A percentile compares a stretch with the other conserved stretches of the same genome.
Conservation (phyloP, 1,284 basidiomycete genomes). For the Puccinia brachypodii region DNA sequence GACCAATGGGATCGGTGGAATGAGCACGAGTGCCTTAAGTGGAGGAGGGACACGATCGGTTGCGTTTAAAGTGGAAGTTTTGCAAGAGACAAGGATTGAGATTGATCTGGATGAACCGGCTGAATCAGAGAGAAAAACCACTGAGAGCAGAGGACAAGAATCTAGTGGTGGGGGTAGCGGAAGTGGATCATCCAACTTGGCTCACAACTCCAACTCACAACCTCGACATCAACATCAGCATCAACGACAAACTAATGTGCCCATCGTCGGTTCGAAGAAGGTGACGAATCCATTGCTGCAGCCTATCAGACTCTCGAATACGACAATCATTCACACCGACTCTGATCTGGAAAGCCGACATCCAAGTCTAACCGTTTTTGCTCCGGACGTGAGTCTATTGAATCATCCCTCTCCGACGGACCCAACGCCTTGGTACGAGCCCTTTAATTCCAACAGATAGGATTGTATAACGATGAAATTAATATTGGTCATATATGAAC, state of each 20-base stretch:
- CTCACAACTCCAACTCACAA: neutral
- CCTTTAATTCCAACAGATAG: neutral
- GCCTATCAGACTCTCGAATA: conserved; percentile 13
- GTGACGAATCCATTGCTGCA: neutral
- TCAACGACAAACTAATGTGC: neutral
- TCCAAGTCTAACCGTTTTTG: conserved; percentile 1
- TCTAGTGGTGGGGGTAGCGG: neutral
- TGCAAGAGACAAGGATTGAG: conserved; percentile 46
- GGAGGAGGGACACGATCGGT: neutral
- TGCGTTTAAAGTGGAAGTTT: conserved; percentile 26
- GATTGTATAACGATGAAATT: neutral
- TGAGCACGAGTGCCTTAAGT: conserved; percentile 27
- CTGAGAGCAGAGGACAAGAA: neutral
- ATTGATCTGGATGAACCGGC: conserved; percentile 35
- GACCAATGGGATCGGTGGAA: conserved; percentile 6
- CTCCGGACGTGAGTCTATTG: neutral
- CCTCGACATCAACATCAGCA: neutral
- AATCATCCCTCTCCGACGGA: conserved; percentile 6
- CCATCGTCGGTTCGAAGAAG: neutral
- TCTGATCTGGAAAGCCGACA: conserved; percentile 7
- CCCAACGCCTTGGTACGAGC: conserved; percentile 32
- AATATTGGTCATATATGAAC: no score
- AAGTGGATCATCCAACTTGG: neutral
- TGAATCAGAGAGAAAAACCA: neutral
- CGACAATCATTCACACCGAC: neutral